phyloP scores from a whole-genome alignment of 257 asterid species.

The Jaltomata sinuosa region DNA sequence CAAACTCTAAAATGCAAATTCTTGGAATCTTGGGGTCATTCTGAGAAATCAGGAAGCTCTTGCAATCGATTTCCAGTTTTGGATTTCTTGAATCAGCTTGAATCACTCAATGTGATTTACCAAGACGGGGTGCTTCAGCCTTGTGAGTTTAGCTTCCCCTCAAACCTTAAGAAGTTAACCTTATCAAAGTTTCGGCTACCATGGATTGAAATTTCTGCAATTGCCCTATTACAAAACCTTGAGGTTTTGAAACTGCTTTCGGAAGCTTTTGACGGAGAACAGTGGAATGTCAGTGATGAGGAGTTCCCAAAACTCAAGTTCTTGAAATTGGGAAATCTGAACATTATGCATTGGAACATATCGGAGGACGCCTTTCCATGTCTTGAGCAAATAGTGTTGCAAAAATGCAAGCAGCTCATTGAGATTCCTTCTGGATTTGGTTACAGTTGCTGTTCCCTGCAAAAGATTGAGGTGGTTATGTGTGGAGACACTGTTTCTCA shows the following conservation, averaged over 20 bases:
- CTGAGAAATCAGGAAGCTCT: background rate
- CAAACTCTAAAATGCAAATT: background rate
- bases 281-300: background rate
- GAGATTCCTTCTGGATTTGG: constrained; percentile 1
- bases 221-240: constrained; percentile 1
- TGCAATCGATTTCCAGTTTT: background rate
- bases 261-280: background rate
- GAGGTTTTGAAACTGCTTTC: background rate
- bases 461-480: background rate
- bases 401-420: background rate
- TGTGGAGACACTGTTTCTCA: background rate
- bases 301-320: constrained; percentile 5
- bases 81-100: background rate
- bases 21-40: background rate
- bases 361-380: constrained; percentile 8
- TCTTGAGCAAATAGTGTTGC: constrained; percentile 6
- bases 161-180: too few species aligned
- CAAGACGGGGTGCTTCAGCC: too few species aligned
- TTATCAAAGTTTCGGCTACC: background rate
- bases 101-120: background rate
- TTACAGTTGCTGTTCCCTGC: background rate
- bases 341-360: too few species aligned
- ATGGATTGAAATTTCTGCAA: background rate
- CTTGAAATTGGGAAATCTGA: background rate
- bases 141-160: too few species aligned